Conservation (phyloP, 345 rosid genomes). For the Melaleuca quinquenervia region DNA sequence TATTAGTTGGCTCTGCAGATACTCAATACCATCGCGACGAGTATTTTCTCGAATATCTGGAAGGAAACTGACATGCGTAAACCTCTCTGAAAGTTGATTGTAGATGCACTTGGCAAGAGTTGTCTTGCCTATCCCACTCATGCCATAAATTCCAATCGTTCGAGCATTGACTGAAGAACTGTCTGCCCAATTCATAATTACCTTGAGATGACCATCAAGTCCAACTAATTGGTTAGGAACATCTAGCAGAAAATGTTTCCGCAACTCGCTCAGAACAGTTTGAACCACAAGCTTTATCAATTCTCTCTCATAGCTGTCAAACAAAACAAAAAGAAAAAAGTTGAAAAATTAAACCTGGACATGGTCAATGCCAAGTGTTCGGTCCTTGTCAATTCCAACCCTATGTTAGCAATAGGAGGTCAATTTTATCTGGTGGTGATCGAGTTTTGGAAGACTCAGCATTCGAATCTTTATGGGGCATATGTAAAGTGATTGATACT, state of each 20-base stretch:
- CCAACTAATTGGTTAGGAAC: neutral
- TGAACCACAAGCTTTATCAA: neutral
- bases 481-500: too few relatives aligned
- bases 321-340: neutral
- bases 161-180: fast-evolving
- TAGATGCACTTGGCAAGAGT: neutral
- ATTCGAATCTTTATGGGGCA: too few relatives aligned
- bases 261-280: neutral
- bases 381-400: too few relatives aligned
- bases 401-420: too few relatives aligned
- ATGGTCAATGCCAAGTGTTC: too few relatives aligned
- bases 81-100: neutral
- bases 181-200: neutral
- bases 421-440: too few relatives aligned
- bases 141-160: neutral
- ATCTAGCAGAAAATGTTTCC: neutral
- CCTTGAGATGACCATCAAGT: neutral
- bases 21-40: fast-evolving
- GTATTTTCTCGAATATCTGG: neutral
- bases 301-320: neutral
- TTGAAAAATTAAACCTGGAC: too few relatives aligned
- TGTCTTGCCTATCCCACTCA: neutral
- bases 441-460: too few relatives aligned
- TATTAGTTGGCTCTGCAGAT: neutral
- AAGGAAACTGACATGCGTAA: neutral